Conservation (phyloP, 2,329 filamentous ascomycete genomes). For the Tolypocladium tropicale region DNA sequence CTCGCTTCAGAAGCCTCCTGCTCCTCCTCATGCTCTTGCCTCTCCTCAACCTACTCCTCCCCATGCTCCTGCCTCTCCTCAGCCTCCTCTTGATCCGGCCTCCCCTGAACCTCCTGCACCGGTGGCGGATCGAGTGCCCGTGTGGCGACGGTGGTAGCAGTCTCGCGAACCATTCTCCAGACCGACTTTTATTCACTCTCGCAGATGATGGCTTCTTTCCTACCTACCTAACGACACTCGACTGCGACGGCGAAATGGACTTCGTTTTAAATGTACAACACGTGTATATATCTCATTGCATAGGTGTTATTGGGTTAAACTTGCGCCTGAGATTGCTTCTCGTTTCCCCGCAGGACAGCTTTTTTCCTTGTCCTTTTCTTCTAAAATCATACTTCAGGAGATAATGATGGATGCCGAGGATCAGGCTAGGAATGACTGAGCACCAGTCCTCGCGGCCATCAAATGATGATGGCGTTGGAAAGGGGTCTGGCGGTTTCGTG, state of each 20-base stretch:
- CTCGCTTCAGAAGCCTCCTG: too few species aligned
- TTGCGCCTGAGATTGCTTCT: too few species aligned
- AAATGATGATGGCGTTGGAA: too few species aligned
- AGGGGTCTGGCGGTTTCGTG: too few species aligned
- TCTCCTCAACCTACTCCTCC: neutral
- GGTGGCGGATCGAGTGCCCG: neutral
- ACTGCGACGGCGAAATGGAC: neutral
- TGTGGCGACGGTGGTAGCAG: neutral
- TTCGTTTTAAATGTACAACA: neutral
- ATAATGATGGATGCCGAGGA: neutral
- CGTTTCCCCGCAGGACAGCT: neutral
- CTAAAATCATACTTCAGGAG: neutral
- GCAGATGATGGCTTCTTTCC: neutral
- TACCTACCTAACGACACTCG: neutral
- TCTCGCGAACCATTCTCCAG: neutral
- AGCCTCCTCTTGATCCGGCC: neutral
- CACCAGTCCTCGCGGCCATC: too few species aligned
- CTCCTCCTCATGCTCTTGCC: neutral
- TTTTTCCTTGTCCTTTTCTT: neutral
- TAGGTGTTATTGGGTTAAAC: neutral
- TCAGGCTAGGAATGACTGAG: neutral
- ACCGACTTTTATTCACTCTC: neutral
- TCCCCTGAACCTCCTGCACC: neutral
- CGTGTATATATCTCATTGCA: neutral
- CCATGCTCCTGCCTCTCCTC: neutral